Percentiles rank a stretch among this genome's conserved stretches.
Conservation (phyloP, 352 stramenopile species). For the Achlya hypogyna region DNA sequence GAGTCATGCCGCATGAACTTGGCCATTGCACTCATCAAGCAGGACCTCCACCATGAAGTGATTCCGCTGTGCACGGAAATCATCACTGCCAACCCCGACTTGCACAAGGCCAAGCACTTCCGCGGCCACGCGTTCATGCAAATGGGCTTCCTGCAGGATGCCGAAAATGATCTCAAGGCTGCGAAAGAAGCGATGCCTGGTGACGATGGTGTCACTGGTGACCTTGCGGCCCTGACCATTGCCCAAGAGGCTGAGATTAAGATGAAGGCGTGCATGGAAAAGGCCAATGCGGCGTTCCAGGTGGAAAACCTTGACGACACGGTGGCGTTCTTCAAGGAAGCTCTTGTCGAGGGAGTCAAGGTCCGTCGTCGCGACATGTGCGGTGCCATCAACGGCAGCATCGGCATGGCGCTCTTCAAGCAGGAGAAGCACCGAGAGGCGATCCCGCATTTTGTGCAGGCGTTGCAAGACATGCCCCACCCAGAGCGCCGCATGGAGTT, state of each 20-base stretch:
- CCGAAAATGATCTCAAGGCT: conserved; percentile 14
- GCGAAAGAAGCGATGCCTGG: background rate
- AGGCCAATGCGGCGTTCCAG: conserved; percentile 17
- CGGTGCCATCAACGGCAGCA: conserved; percentile 16
- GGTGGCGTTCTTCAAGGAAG: conserved; percentile 6
- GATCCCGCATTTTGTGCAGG: conserved; percentile 17
- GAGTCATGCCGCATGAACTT: conserved; percentile 19
- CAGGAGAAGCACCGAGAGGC: conserved; percentile 11
- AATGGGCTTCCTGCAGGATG: conserved; percentile 5
- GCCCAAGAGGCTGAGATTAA: conserved; percentile 7
- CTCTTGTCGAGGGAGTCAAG: conserved; percentile 9
- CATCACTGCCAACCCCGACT: conserved; percentile 4
- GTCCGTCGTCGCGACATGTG: conserved; percentile 13
- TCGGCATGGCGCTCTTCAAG: conserved; percentile 19
- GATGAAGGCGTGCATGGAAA: conserved; percentile 2
- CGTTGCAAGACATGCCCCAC: conserved; percentile 18
- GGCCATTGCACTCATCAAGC: conserved; percentile 16
- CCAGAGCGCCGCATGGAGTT: conserved; percentile 18
- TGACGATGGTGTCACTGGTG: conserved; percentile 12
- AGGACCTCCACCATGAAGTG: conserved; percentile 12
- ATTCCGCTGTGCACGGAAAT: conserved; percentile 12
- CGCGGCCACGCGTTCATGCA: conserved; percentile 18
- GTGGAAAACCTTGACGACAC: background rate
- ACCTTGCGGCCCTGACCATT: conserved; percentile 6
- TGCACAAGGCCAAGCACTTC: conserved; percentile 15